Base-by-base conservation (phyloP, 495 filamentous ascomycete genomes). In the Daldinia loculata region DNA sequence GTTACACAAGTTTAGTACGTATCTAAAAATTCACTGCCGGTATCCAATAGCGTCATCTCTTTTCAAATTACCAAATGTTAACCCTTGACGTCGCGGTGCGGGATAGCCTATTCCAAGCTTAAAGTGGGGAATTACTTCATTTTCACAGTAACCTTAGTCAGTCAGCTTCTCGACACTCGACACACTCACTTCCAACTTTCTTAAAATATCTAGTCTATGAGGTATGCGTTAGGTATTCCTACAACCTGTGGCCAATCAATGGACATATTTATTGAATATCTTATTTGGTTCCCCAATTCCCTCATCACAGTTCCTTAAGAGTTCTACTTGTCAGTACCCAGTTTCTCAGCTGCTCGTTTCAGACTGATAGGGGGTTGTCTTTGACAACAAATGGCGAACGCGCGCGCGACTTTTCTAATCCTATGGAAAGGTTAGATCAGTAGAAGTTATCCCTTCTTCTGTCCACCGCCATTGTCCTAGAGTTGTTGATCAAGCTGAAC, bases 341-440 rank as follows among this genome's bases (percentile, higher is more conserved):
- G 8, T 48, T 48, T 48, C 43, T 48, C 43, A 22, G 6, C 6
- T 48, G 6, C 17, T 19, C 43, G 43, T 48, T 48, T 48, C 43
- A 48, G 43, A 48, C 43, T 22, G 43, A 19, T 48, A 48, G 43
- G 43, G 43, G 43, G 43, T 48, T 48, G 17, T 48, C 43, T 19
- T 48, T 48, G 43, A 48, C 8, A 48, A 22, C 8, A 48, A 48
- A 19, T 48, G 6, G 17, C 43, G 19, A 48, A 48, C 17, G 43
- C 17, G 43, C 17, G 43, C 43, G 17, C 43, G 17, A 48, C 17
- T 32, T 22, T 48, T 24, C 9, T 22, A 48, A 48, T 4, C 17
- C 43, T 48, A 11, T 48, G 5, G 8, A 24, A n/a, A 19, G 19
- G 17, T 48, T 22, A 19, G n/a, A 11, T 22, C 7, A 48, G 43